Percentiles rank a stretch among this genome's conserved stretches.
Conservation (phyloP, 345 rosid species). For the Ceriops decandra region DNA sequence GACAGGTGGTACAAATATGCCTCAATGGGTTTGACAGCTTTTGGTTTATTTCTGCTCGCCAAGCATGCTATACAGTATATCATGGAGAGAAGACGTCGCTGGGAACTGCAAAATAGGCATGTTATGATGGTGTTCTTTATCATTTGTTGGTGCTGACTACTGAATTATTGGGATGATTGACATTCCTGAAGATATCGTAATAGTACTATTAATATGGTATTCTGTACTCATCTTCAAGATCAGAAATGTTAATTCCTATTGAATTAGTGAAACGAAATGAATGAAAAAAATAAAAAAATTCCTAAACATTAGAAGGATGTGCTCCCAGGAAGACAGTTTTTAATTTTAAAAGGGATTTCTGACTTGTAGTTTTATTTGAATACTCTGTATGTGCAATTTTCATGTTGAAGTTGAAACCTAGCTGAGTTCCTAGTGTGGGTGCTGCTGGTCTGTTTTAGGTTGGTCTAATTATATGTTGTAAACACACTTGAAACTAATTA, state of each 20-base stretch:
- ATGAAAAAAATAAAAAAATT: neutral
- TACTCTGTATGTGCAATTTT: neutral
- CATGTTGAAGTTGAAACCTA: neutral
- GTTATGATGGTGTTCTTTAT: neutral
- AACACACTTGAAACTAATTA: neutral
- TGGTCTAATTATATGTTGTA: neutral
- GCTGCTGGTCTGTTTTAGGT: neutral
- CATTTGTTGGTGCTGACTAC: neutral
- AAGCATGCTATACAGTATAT: constrained; percentile 48
- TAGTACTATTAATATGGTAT: neutral
- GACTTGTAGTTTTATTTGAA: neutral
- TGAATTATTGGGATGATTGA: neutral
- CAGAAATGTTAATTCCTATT: neutral
- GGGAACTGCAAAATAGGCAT: constrained; percentile 54
- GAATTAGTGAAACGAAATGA: neutral
- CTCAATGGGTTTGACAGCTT: constrained; percentile 57
- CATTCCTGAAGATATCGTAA: neutral
- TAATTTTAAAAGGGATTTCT: neutral
- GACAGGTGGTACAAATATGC: constrained; percentile 72
- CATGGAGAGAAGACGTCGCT: constrained; percentile 54
- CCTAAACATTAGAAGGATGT: neutral
- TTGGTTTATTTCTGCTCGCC: constrained; percentile 64
- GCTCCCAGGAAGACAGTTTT: too few species aligned
- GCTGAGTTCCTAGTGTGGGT: neutral
- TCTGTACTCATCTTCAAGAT: neutral